Base-by-base conservation (phyloP, 2,329 filamentous ascomycete genomes). In the Phoma herbarum region DNA sequence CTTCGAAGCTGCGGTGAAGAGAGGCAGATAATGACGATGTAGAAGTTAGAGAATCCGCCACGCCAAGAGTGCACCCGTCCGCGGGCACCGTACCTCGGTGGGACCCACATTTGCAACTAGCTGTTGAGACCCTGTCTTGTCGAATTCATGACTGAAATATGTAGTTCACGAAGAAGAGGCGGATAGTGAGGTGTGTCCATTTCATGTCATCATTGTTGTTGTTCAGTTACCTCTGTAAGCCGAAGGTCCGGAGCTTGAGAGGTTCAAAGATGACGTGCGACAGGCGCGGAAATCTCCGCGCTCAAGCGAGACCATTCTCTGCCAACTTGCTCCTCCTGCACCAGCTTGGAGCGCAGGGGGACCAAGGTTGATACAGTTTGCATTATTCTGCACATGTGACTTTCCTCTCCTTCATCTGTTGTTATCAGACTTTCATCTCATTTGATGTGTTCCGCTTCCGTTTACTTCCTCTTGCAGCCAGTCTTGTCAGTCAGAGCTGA, bases 401-500 rank as follows among this genome's bases (percentile, higher is more conserved):
- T 12, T 41, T 23, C 9, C n/a, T 22, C 37, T 2, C 12, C 10
- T 22, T 41, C 18, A n/a, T 8, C 18, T 22, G 6, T 39, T 11
- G 18, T 9, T 18, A n/a, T 39, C 35, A 35, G 16, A 35, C 31
- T 12, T 2, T 14, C 31, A 25, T 25, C 39, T 25, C 10, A 12
- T 8, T 1, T 6, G 16, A n/a, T n/a, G 8, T 39, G 22, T n/a
- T n/a, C 39, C 23, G 14, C 12, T 18, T 11, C 26, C 4, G 26
- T 18, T 35, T 59, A 59, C 3, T 57, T 57, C 35, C 68, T 64
- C 31, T 70, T 64, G 51, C 75, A 77, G 1, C 67, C 67, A 31
- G 66, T 68, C 65, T 62, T 72, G 46, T 71, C 66, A 1, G 74
- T 77, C 43, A 77, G 35, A 37, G 56, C 66, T 42, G 62, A 64